Evolutionary conservation across 805 yeast genomes (phyloP).

Genomic region (Candida glaebosa): DNA sequence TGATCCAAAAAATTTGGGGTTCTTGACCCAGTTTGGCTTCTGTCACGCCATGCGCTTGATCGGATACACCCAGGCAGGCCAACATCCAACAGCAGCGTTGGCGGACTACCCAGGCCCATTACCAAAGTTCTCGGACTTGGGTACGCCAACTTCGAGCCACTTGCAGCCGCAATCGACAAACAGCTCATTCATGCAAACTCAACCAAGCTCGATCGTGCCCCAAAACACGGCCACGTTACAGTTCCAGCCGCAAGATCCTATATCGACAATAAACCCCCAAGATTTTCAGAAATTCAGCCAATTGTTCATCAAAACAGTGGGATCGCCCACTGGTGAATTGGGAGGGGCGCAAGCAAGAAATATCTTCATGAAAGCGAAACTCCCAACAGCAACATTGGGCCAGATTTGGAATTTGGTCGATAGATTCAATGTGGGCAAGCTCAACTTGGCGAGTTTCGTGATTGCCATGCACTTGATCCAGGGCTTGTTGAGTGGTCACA

Average conservation of each 20-base stretch:
- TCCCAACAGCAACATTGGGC: constrained; percentile 74
- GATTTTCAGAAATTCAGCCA: constrained; percentile 66
- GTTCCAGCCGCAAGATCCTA: constrained; percentile 28
- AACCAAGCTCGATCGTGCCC: constrained; percentile 35
- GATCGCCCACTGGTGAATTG: constrained; percentile 53
- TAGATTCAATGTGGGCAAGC: constrained; percentile 65
- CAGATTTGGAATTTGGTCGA: constrained; percentile 90
- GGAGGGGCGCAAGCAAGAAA: constrained; percentile 79
- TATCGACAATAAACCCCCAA: constrained; percentile 52
- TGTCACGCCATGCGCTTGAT: constrained; percentile 83
- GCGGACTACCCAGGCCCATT: constrained; percentile 60
- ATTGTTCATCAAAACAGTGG: constrained; percentile 65
- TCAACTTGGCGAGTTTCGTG: constrained; percentile 72
- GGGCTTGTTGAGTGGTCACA: constrained; percentile 62
- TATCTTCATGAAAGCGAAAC: constrained; percentile 83
- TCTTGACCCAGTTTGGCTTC: constrained; percentile 75
- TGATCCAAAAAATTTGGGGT: constrained; percentile 87
- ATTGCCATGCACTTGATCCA: constrained; percentile 96
- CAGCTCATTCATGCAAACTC: constrained; percentile 39
- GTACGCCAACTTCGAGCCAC: constrained; percentile 11
- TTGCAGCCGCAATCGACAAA: constrained; percentile 35
- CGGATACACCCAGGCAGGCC: constrained; percentile 80
- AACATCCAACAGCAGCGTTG: constrained; percentile 47
- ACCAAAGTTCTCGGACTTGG: constrained; percentile 52
- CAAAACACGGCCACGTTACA: constrained; percentile 28